Percentiles rank a stretch among this genome's conserved stretches.
Conservation (phyloP, 352 stramenopile genomes). For the Globisporangium abappressorium region DNA sequence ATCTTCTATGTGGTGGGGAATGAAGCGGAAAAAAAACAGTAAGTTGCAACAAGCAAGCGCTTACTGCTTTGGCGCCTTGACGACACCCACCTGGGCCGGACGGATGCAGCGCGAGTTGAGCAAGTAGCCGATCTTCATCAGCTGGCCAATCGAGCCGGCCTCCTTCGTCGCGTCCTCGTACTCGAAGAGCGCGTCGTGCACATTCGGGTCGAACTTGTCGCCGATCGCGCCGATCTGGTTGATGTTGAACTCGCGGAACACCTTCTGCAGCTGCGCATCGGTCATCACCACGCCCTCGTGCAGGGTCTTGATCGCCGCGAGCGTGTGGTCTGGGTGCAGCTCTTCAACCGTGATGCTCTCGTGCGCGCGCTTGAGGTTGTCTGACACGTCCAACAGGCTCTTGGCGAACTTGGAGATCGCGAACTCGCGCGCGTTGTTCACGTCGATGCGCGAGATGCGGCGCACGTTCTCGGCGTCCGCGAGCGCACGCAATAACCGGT, state of each 20-base stretch:
- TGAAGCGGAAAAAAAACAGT: not conserved
- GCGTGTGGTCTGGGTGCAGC: slow-evolving; percentile 62
- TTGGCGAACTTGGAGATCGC: slow-evolving; percentile 97
- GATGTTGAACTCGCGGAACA: slow-evolving; percentile 93
- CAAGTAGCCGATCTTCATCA: slow-evolving; percentile 96
- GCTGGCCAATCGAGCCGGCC: slow-evolving; percentile 92
- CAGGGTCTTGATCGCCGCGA: slow-evolving; percentile 68
- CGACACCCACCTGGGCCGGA: slow-evolving; percentile 94
- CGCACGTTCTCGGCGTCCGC: slow-evolving; percentile 98
- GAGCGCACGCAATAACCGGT: slow-evolving; percentile 87
- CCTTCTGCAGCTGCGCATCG: slow-evolving; percentile 93
- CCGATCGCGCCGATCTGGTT: slow-evolving; percentile 89
- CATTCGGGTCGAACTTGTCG: slow-evolving; percentile 98
- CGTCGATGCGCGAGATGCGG: slow-evolving; percentile 91
- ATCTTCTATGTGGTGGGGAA: slow-evolving; percentile 6
- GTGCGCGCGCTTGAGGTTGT: slow-evolving; percentile 96
- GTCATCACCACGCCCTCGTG: slow-evolving; percentile 94
- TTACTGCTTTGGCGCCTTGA: slow-evolving; percentile 47
- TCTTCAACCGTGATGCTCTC: slow-evolving; percentile 81
- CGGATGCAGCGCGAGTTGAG: slow-evolving; percentile 95
- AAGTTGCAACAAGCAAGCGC: not conserved
- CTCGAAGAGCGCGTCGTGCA: slow-evolving; percentile 98
- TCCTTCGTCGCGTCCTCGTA: slow-evolving; percentile 91
- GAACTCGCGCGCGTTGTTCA: slow-evolving; percentile 92
- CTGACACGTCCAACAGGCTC: slow-evolving; percentile 95